Base-by-base conservation (phyloP, 2,329 filamentous ascomycete species). In the Neonectria punicea region DNA sequence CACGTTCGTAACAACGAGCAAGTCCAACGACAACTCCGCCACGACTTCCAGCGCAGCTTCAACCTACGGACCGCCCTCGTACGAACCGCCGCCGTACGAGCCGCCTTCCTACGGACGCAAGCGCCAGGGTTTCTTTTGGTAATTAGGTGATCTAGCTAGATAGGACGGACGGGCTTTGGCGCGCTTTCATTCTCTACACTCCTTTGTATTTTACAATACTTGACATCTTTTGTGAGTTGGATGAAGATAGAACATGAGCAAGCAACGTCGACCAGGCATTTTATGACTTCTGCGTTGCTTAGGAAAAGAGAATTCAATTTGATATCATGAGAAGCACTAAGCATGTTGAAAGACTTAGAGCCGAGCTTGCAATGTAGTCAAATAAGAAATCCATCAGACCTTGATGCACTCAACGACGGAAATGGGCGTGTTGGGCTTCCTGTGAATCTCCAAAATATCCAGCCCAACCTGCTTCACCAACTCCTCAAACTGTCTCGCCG, bases 391-490 rank as follows among this genome's bases (percentile, higher is more conserved):
- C 20, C 14, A 32, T 58, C 25, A 53, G 1, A 20, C 28, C 46
- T 65, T 73, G 7, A 39, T 49, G 25, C 71, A 72, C 53, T 73
- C 72, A 9, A 74, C 63, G 2, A 74, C 59, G 4, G 62, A 63
- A 49, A 71, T 63, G 10, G 63, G 63, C 3, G 63, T 53, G 1
- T 64, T 47, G 7, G 46, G 11, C 3, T 53, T 28, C 16, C 58
- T 32, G 59, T 70, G 53, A 13, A 76, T 67, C 34, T 69, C 62
- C 14, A 64, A 53, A n/a, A 79, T 72, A 58, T 44, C 67, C 41
- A 79, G 56, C 7, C 76, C 77, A 2, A 74, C 75, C 47, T 61
- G 56, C 5, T 51, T 56, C 3, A 71, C 63, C 9, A 80, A 54
- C 1, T 63, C 20, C 22, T 71, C 59, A 64, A 76, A 79, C 18